These are phyloP conservation scores for Rhodotorula sp. DNA, from an alignment of 1,284 basidiomycete species.

Conservation along the genomic window DNA sequence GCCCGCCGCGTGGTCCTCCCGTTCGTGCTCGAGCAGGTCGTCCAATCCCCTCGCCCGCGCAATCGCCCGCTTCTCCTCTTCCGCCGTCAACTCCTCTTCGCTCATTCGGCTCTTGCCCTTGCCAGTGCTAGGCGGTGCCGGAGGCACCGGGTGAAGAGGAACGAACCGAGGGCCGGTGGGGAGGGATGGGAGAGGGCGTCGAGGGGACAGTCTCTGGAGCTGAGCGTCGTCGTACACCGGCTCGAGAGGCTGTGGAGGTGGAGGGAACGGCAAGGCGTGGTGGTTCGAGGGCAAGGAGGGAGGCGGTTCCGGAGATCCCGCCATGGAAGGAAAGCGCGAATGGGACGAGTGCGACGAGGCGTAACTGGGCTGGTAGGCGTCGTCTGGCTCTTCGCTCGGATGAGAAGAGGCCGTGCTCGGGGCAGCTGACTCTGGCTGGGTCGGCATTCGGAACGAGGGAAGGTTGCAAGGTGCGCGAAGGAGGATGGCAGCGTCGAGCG, in stretches of 20 bases:
- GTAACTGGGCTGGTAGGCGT: no score
- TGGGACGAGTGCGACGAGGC: not conserved
- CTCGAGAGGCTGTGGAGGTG: not conserved
- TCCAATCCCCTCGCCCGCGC: not conserved
- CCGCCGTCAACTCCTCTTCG: not conserved
- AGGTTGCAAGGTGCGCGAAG: no score
- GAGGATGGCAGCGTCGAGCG: no score
- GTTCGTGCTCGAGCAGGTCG: not conserved
- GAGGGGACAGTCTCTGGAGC: not conserved
- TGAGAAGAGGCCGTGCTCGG: no score
- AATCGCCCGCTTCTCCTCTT: slow-evolving; percentile 2
- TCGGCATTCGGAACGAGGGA: no score
- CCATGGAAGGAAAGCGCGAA: not conserved
- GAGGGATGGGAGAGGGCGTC: slow-evolving; percentile 4
- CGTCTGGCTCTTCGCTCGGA: no score
- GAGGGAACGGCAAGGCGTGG: not conserved
- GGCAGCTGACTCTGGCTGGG: no score
- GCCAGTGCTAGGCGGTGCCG: not conserved
- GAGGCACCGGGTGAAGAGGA: not conserved
- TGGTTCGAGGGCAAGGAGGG: not conserved
- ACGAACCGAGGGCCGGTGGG: slow-evolving; percentile 4
- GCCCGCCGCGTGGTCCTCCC: not conserved
- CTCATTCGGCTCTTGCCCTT: not conserved
- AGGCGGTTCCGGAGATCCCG: not conserved
- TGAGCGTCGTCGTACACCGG: not conserved